Evolutionary conservation across 495 filamentous ascomycete genomes (phyloP).

Genomic region (Chaetomidium leptoderma): DNA sequence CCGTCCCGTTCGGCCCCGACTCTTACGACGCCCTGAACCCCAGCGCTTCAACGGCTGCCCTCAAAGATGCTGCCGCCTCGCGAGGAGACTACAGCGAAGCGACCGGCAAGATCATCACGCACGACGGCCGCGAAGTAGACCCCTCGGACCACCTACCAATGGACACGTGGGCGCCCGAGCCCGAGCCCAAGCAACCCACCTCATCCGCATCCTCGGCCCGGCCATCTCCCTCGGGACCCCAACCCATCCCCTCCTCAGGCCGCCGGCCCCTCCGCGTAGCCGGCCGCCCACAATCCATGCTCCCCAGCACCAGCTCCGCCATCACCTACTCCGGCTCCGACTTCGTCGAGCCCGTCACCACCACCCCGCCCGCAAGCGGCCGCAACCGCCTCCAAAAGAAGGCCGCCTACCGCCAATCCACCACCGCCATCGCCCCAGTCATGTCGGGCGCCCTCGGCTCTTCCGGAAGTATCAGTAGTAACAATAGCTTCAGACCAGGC

Average conservation of each 20-base stretch:
- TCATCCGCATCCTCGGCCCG: constrained; percentile 43
- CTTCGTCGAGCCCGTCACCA: constrained; percentile 26
- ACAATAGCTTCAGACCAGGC: constrained; percentile 1
- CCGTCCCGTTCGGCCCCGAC: constrained; percentile 83
- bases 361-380: constrained; percentile 27
- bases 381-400: constrained; percentile 65
- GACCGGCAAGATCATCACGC: constrained; percentile 66
- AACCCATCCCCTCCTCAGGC: constrained; percentile 41
- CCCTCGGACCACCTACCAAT: constrained; percentile 89
- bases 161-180: constrained; percentile 90
- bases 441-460: constrained; percentile 34
- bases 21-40: constrained; percentile 78
- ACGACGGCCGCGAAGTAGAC: constrained; percentile 83
- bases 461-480: not conserved
- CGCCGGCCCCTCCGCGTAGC: constrained; percentile 29
- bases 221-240: constrained; percentile 44
- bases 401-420: constrained; percentile 35
- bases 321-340: constrained; percentile 13
- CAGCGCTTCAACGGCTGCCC: constrained; percentile 32
- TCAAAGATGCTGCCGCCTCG: constrained; percentile 24
- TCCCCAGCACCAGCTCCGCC: constrained; percentile 5
- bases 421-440: constrained; percentile 31
- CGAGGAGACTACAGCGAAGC: constrained; percentile 42
- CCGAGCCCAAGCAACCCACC: constrained; percentile 65
- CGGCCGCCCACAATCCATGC: constrained; percentile 27